phyloP scores from a whole-genome alignment of 192 early-diverging fungal species.

The Anaeromyces robustus region DNA sequence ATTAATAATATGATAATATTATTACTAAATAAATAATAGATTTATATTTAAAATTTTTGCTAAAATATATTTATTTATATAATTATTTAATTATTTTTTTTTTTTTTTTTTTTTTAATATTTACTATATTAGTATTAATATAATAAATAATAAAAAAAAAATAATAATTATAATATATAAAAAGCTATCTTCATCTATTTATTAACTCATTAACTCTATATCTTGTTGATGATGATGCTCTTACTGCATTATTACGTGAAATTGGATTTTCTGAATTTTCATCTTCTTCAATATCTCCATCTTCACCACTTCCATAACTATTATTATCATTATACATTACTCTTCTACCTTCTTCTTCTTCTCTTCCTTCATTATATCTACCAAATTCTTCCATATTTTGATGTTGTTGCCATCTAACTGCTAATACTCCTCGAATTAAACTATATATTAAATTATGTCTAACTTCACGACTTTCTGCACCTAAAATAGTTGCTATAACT shows the following conservation, averaged over 20 bases:
- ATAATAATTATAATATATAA: too few relatives aligned
- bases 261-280: neutral
- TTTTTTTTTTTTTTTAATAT: too few relatives aligned
- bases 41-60: too few relatives aligned
- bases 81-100: too few relatives aligned
- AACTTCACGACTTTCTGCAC: neutral
- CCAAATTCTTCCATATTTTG: neutral
- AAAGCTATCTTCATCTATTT: too few relatives aligned
- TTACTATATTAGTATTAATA: too few relatives aligned
- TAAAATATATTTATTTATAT: too few relatives aligned
- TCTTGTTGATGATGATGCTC: neutral
- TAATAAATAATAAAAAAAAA: too few relatives aligned
- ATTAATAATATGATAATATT: too few relatives aligned
- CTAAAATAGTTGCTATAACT: neutral
- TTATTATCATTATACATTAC: neutral
- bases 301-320: neutral
- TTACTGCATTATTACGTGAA: neutral
- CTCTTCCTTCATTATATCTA: neutral
- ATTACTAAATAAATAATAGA: too few relatives aligned
- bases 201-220: neutral
- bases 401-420: neutral
- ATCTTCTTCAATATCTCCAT: neutral
- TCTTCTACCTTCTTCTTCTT: neutral
- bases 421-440: neutral
- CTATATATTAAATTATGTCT: neutral